Evolutionary conservation across 306 rosid species (phyloP).

Genomic region (Hylodesmum podocarpum): DNA sequence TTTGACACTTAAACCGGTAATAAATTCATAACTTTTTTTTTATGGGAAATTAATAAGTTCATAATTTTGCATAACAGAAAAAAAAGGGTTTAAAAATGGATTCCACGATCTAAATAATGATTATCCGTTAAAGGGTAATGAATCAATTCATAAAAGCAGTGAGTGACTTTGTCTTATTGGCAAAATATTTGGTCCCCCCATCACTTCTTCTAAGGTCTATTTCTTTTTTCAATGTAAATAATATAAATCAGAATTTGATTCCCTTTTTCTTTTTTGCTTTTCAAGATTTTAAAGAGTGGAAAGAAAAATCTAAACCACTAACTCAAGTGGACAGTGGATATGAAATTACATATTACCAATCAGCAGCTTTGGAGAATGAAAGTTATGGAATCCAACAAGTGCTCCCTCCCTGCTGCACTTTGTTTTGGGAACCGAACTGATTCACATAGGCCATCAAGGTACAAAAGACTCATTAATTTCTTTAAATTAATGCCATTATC

Average conservation of each 20-base stretch:
- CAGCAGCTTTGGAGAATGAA: slow-evolving; percentile 34
- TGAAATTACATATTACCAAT: slow-evolving; percentile 38
- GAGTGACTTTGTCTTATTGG: slow-evolving; percentile 44
- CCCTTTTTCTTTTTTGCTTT: slow-evolving; percentile 31
- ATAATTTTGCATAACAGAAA: slow-evolving; percentile 22
- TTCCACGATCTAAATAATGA: slow-evolving; percentile 34
- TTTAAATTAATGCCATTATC: slow-evolving; percentile 12
- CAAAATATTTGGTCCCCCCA: slow-evolving; percentile 47
- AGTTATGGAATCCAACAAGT: slow-evolving; percentile 40
- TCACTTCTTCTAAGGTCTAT: slow-evolving; percentile 3
- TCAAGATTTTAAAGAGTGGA: slow-evolving; percentile 21
- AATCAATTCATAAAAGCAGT: slow-evolving; percentile 27
- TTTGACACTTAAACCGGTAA: slow-evolving; percentile 19
- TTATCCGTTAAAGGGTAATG: slow-evolving; percentile 44
- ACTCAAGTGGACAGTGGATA: slow-evolving; percentile 42
- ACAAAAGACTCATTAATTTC: slow-evolving; percentile 17
- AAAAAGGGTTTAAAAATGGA: slow-evolving; percentile 23
- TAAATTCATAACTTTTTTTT: slow-evolving; percentile 21
- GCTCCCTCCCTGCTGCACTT: slow-evolving; percentile 36
- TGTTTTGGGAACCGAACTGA: slow-evolving; percentile 54
- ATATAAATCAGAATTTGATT: slow-evolving; percentile 51
- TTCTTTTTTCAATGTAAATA: slow-evolving; percentile 24
- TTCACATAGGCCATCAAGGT: slow-evolving; percentile 39
- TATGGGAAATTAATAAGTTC: slow-evolving; percentile 2
- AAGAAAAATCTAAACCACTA: slow-evolving; percentile 48